Conservation (phyloP, 2,329 filamentous ascomycete species). For the Pseudogymnoascus sp. region DNA sequence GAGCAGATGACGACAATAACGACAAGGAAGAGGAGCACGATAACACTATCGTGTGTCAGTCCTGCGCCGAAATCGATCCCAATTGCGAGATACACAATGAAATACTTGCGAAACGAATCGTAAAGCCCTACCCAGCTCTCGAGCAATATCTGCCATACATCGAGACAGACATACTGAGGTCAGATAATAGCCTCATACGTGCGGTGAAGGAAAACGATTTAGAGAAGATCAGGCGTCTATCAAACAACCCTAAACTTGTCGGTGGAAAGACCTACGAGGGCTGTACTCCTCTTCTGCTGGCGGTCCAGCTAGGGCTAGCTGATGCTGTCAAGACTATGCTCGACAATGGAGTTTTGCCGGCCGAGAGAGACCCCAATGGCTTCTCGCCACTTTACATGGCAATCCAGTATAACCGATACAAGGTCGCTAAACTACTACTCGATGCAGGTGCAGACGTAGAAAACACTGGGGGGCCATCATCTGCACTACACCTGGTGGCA, state of each 20-base stretch:
- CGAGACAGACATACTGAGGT: background rate
- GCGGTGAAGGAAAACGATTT: background rate
- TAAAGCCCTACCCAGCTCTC: background rate
- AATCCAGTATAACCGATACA: background rate
- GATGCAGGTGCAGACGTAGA: background rate
- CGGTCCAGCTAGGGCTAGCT: background rate
- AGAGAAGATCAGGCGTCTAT: background rate
- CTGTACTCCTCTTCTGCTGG: background rate
- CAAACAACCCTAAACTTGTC: background rate
- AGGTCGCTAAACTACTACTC: background rate
- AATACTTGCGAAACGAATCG: background rate
- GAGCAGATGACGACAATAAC: background rate
- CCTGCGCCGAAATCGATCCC: background rate
- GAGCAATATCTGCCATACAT: background rate
- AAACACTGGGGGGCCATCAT: background rate
- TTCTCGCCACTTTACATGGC: background rate
- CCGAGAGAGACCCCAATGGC: background rate
- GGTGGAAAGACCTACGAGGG: background rate
- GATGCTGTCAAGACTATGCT: background rate
- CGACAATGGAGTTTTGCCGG: background rate
- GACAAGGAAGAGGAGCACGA: background rate
- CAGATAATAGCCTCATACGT: background rate
- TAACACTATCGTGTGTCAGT: background rate
- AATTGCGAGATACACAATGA: background rate
- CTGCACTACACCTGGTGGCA: background rate